Percentiles rank a stretch among this genome's conserved stretches.
These are phyloP conservation scores for Phaffia australis DNA, from an alignment of 768 basidiomycete species.

Conservation along the genomic window DNA sequence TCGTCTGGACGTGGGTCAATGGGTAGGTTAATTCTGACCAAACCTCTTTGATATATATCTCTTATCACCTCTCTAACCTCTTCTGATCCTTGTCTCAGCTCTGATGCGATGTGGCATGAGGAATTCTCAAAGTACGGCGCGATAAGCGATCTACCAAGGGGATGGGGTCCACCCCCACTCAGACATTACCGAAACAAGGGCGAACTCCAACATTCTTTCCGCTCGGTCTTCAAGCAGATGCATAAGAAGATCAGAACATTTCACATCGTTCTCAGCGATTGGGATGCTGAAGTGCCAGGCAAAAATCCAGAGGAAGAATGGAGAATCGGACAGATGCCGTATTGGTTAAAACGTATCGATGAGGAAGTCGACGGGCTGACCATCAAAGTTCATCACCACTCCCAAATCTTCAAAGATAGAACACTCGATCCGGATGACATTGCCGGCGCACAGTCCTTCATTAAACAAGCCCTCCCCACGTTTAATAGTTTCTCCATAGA, in stretches of 20 bases:
- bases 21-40: not conserved
- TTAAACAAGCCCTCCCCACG: not conserved
- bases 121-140: slow-evolving; percentile 3
- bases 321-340: slow-evolving; percentile 2
- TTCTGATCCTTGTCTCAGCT: not conserved
- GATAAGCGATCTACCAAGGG: not conserved
- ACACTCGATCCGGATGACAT: not conserved
- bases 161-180: slow-evolving; percentile 9
- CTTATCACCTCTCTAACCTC: not conserved
- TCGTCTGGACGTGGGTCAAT: slow-evolving; percentile 11
- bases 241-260: not conserved
- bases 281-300: not conserved
- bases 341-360: not conserved
- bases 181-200: slow-evolving; percentile 5
- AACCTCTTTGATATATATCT: not conserved
- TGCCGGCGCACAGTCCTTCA: not conserved
- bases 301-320: not conserved
- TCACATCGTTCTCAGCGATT: slow-evolving; percentile 8
- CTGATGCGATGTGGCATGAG: slow-evolving; percentile 7
- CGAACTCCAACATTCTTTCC: not conserved
- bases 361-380: not conserved
- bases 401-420: slow-evolving; percentile 1
- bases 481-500: slow-evolving; percentile 14
- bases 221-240: not conserved
- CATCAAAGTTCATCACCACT: slow-evolving; percentile 10